phyloP scores from a whole-genome alignment of 495 filamentous ascomycete genomes.

The Neurospora sp. region DNA sequence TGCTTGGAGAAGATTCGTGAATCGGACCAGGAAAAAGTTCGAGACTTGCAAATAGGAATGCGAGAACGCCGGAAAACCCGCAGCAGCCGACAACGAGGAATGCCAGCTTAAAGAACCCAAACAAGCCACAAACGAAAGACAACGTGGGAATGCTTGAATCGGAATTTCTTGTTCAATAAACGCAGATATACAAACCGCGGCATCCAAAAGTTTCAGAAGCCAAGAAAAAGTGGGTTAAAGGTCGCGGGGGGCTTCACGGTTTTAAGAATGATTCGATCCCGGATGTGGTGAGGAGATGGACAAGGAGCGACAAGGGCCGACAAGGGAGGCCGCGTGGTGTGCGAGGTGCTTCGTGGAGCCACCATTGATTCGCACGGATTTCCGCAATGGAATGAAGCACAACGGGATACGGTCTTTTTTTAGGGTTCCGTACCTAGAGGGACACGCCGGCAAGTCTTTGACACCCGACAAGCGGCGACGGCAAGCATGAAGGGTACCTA shows the following conservation, averaged over 20 bases:
- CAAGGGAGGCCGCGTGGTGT: conserved; percentile 11
- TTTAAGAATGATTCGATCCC: conserved; percentile 21
- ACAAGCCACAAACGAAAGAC: conserved; percentile 3
- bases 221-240: conserved; percentile 4
- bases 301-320: not conserved
- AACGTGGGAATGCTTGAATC: not conserved
- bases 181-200: not conserved
- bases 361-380: not conserved
- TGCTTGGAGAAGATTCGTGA: not conserved
- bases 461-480: not conserved
- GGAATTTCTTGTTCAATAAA: not conserved
- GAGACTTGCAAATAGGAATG: not conserved
- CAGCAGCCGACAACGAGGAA: not conserved
- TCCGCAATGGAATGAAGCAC: not conserved
- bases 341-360: conserved; percentile 8
- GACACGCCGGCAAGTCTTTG: not conserved
- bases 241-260: conserved; percentile 5
- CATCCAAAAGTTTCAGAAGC: conserved; percentile 10
- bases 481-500: not conserved
- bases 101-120: not conserved
- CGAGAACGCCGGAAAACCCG: not conserved
- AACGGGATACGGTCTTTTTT: not conserved
- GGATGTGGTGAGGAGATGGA: conserved; percentile 9
- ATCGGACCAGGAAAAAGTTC: not conserved
- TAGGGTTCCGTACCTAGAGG: not conserved